Base-by-base conservation (phyloP, 768 basidiomycete species). In the Mycena chlorophos region DNA sequence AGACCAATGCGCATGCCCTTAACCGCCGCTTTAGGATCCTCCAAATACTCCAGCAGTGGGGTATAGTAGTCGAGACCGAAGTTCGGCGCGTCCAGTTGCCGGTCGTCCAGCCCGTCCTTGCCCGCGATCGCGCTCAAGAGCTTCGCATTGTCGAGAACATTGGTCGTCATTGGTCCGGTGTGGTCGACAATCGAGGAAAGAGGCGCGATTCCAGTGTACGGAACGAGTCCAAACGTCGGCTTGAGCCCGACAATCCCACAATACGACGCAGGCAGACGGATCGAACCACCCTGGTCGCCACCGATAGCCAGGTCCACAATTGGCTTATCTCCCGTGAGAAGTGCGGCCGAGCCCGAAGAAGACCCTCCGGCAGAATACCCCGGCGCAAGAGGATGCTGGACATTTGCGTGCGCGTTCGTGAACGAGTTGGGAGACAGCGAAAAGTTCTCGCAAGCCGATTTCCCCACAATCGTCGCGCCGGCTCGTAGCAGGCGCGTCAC, bases 371-470 rank as follows among this genome's bases (percentile, higher is more conserved):
- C 60, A 13, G 65, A 69, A 51, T 73, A 73, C 1, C 72, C 71
- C 16, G 58, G 59, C 4, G 69, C 74, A 55, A 71, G 69, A 5
- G 74, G 68, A 46, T 76, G 74, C 49, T 72, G 68, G 1, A 76
- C 69, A 29, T 58, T 56, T 10, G 51, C 61, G 17, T 58, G 38
- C 1, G 61, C 55, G 43, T 58, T 59, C n/a, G 61, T 58, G 47
- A 62, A 62, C 4, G 61, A 62, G 1, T 39, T 56, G 27, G 56
- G 56, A 4, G 60, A 37, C 85, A 89, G 87, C 3, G 87, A 87
- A 63, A 91, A 89, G 68, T 90, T 88, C 62, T 91, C 89, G 70
- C 86, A 86, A 65, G 87, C 87, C 2, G 86, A 80, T 68, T 89
- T 88, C 3, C 86, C 89, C 1, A 81, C 61, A 14, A 89, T 73